These are phyloP conservation scores for Rhizoclosmatium globosum DNA, from an alignment of 192 early-diverging fungal genomes.

Conservation along the genomic window DNA sequence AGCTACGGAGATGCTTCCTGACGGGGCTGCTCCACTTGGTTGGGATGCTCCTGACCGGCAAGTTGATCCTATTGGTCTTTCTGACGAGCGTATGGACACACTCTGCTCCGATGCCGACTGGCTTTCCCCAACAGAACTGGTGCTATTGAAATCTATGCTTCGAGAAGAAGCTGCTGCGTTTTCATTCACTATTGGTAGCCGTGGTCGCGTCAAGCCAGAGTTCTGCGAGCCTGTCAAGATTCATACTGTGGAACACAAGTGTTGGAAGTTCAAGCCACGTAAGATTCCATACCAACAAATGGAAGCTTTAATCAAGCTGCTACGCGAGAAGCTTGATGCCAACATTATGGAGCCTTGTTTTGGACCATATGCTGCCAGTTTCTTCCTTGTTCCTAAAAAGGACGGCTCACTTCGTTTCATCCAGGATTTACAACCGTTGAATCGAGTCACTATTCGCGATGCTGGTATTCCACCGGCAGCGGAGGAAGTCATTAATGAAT, in stretches of 20 bases:
- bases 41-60: too few relatives aligned
- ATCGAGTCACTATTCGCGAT: constrained; percentile 9
- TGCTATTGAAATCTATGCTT: not conserved
- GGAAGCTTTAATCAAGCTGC: not conserved
- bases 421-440: constrained; percentile 8
- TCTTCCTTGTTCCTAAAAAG: constrained; percentile 3
- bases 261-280: not conserved
- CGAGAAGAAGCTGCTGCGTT: not conserved
- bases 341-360: constrained; percentile 1
- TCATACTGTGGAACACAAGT: not conserved
- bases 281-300: not conserved
- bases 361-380: not conserved
- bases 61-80: too few relatives aligned
- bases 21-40: too few relatives aligned
- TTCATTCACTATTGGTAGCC: not conserved
- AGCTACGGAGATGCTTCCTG: too few relatives aligned
- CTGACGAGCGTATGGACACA: too few relatives aligned
- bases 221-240: not conserved
- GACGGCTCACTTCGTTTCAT: constrained; percentile 1
- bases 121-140: not conserved
- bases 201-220: not conserved
- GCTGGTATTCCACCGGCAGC: not conserved
- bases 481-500: constrained; percentile 1
- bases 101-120: not conserved
- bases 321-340: constrained; percentile 10